Evolutionary conservation across 2,329 filamentous ascomycete species (phyloP).

Genomic region (Stromatinia cepivora): DNA sequence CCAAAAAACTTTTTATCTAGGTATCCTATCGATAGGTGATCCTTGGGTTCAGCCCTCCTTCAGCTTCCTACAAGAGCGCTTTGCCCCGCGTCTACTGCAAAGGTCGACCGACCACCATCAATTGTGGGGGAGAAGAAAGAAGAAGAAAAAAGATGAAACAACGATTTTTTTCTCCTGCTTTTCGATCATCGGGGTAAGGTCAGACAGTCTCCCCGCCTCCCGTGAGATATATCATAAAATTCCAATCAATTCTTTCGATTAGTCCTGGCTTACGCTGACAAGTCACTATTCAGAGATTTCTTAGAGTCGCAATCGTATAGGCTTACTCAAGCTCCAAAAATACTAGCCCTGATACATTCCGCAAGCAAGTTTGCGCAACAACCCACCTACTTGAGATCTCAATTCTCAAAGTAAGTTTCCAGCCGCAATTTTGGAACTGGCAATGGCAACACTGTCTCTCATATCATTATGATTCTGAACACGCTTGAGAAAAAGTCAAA

Average conservation of each 20-base stretch:
- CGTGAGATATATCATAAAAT: slow-evolving; percentile 1
- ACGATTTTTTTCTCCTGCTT: not conserved
- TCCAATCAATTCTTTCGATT: not conserved
- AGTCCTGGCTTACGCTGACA: slow-evolving; percentile 6
- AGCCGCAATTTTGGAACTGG: not conserved
- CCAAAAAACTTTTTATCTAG: not conserved
- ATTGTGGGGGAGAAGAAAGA: slow-evolving; percentile 20
- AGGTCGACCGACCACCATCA: slow-evolving; percentile 13
- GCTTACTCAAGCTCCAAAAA: slow-evolving; percentile 11
- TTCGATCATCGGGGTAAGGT: not conserved
- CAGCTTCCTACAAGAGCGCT: slow-evolving; percentile 18
- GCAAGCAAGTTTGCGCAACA: not conserved
- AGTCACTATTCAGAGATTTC: slow-evolving; percentile 4
- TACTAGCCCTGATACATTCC: not conserved
- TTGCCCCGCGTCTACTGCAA: slow-evolving; percentile 24
- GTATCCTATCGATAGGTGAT: slow-evolving; percentile 21
- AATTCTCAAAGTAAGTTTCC: slow-evolving; percentile 8
- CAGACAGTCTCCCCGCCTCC: slow-evolving; percentile 17
- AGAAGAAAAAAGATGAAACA: slow-evolving; percentile 19
- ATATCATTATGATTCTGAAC: not conserved
- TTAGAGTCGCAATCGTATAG: not conserved
- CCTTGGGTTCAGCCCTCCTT: slow-evolving; percentile 20
- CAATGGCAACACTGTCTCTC: slow-evolving; percentile 11
- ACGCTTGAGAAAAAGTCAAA: slow-evolving; percentile 6
- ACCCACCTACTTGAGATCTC: not conserved